phyloP scores from a whole-genome alignment of 148 eudicot genomes.

The Cornus florida region DNA sequence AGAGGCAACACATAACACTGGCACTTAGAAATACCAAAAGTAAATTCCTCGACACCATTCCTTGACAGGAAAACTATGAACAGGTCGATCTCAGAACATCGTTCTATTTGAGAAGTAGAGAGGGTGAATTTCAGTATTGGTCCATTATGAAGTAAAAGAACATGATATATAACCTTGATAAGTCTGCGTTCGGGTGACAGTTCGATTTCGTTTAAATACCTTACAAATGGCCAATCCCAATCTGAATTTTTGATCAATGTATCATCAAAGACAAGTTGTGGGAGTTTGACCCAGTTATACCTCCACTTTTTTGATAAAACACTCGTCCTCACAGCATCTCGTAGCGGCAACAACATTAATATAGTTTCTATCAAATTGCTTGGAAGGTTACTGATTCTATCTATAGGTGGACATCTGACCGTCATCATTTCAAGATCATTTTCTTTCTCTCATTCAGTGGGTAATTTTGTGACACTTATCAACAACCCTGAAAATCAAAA shows the following conservation, averaged over 20 bases:
- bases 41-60: background rate
- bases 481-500: too few species aligned
- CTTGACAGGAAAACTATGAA: background rate
- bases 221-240: too few species aligned
- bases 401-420: background rate
- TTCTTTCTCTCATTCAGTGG: too few species aligned
- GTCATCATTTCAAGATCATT: background rate
- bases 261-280: constrained; percentile 41
- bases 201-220: too few species aligned
- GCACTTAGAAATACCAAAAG: background rate
- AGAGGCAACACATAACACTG: background rate
- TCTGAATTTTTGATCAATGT: background rate
- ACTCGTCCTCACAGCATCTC: constrained; percentile 52
- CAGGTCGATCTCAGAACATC: background rate
- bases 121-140: background rate
- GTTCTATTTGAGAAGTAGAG: background rate
- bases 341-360: constrained; percentile 37
- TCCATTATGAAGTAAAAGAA: background rate
- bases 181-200: too few species aligned
- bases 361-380: constrained; percentile 30
- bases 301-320: constrained; percentile 47
- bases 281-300: constrained; percentile 48
- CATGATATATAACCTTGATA: background rate
- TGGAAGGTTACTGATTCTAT: background rate
- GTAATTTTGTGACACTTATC: too few species aligned